These are phyloP conservation scores for Colletotrichum sp. DNA, from an alignment of 2,329 filamentous ascomycete species.

Conservation along the genomic window DNA sequence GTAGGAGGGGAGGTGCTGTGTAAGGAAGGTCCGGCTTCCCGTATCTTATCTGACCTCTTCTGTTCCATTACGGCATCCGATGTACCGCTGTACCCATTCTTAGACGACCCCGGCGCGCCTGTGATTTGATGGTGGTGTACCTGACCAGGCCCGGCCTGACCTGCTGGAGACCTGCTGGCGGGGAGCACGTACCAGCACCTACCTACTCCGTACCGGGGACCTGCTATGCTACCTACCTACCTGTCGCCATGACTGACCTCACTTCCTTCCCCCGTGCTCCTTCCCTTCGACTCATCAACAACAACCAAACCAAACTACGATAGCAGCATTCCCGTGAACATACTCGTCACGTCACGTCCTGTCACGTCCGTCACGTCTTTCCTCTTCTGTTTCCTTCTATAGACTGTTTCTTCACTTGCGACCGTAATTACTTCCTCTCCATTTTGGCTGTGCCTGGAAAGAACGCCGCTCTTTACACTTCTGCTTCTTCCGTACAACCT, in stretches of 20 bases:
- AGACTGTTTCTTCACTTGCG: constrained; percentile 5
- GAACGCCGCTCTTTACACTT: constrained; percentile 18
- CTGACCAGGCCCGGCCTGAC: not conserved
- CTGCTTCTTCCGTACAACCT: constrained; percentile 16
- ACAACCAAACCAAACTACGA: constrained; percentile 9
- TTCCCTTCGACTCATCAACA: constrained; percentile 20
- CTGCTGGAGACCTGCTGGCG: constrained; percentile 6
- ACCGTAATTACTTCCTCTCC: constrained; percentile 16
- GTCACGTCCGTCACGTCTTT: constrained; percentile 15
- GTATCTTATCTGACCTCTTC: not conserved
- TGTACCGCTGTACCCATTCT: not conserved
- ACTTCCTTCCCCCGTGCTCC: constrained; percentile 11
- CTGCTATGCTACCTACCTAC: not conserved
- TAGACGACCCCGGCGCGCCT: not conserved
- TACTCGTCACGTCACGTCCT: constrained; percentile 16
- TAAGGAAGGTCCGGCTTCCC: constrained; percentile 9
- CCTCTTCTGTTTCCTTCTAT: constrained; percentile 19
- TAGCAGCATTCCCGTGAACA: constrained; percentile 21
- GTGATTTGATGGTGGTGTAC: not conserved
- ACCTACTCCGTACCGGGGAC: not conserved
- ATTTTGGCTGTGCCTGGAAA: constrained; percentile 17
- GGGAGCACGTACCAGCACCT: constrained; percentile 11
- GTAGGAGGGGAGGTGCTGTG: not conserved
- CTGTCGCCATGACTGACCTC: constrained; percentile 10
- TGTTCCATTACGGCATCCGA: not conserved